A percentile compares a stretch with the other conserved stretches of the same genome.
Evolutionary conservation across 495 filamentous ascomycete species (phyloP).

Genomic region (Astrocystis sublimbata): DNA sequence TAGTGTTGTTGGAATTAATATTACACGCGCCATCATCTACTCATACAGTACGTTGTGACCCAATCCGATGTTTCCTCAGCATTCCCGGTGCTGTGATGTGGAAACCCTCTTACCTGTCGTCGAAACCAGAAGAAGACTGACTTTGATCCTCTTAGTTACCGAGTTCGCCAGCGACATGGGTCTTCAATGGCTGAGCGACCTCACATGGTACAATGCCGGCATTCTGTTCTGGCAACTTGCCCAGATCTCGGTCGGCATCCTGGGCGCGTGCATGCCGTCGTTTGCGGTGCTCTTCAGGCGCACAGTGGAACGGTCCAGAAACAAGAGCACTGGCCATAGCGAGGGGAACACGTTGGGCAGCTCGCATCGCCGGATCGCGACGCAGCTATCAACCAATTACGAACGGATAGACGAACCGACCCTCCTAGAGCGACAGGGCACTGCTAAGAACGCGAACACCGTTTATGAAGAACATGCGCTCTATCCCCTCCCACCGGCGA

Average conservation of each 20-base stretch:
- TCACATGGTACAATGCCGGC: constrained; percentile 7
- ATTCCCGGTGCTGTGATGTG: background rate
- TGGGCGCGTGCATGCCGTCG: constrained; percentile 7
- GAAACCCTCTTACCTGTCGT: background rate
- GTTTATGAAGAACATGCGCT: background rate
- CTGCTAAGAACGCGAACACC: background rate
- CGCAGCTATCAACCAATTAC: background rate
- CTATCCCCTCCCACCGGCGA: background rate
- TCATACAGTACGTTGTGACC: constrained; percentile 6
- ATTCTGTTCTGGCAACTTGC: constrained; percentile 21
- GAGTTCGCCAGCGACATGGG: background rate
- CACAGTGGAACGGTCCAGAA: background rate
- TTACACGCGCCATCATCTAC: constrained; percentile 16
- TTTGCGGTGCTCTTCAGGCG: constrained; percentile 14
- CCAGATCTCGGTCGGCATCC: constrained; percentile 8
- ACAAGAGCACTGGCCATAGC: background rate
- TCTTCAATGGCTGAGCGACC: background rate
- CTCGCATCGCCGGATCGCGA: background rate
- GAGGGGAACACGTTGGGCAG: background rate
- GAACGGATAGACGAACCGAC: constrained; percentile 6
- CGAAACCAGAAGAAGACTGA: background rate
- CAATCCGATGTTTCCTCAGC: background rate
- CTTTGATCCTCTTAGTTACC: background rate
- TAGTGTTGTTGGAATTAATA: constrained; percentile 16
- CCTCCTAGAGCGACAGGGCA: background rate